These are phyloP conservation scores for Botrytis hyacinthi DNA, from an alignment of 2,329 filamentous ascomycete genomes.

Conservation along the genomic window DNA sequence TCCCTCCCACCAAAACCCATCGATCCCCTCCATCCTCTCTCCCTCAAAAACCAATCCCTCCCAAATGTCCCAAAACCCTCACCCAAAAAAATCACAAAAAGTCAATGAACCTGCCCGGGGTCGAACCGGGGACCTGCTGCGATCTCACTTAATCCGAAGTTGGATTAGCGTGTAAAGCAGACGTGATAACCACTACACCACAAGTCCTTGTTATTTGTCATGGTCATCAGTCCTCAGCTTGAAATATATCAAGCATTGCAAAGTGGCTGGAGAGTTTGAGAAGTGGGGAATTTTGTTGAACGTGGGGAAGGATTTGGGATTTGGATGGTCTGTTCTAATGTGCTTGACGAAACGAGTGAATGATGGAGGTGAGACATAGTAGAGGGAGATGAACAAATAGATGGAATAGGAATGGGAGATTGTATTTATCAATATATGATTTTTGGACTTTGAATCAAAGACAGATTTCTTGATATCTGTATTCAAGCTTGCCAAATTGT, in stretches of 20 bases:
- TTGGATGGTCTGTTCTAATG: neutral
- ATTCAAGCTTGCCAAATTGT: neutral
- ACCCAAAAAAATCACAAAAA: neutral
- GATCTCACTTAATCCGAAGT: neutral
- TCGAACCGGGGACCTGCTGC: slow-evolving; percentile 23
- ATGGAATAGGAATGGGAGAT: neutral
- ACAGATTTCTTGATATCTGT: neutral
- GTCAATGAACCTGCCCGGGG: slow-evolving; percentile 12
- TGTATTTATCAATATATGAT: neutral
- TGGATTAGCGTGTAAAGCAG: slow-evolving; percentile 19
- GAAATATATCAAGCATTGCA: no score
- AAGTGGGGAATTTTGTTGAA: neutral
- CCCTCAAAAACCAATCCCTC: neutral
- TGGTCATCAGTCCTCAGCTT: neutral
- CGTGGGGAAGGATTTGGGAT: neutral
- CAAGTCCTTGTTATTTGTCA: neutral
- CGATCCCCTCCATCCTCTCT: no score
- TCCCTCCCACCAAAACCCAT: no score
- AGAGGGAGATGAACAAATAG: neutral
- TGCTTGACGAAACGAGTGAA: neutral
- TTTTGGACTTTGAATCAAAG: neutral
- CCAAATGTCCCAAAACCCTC: neutral
- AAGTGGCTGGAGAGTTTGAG: no score
- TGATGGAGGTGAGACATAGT: neutral
- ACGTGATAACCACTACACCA: slow-evolving; percentile 26